Evolutionary conservation across 306 rosid genomes (phyloP).

Genomic region (Heteromeles arbutifolia): DNA sequence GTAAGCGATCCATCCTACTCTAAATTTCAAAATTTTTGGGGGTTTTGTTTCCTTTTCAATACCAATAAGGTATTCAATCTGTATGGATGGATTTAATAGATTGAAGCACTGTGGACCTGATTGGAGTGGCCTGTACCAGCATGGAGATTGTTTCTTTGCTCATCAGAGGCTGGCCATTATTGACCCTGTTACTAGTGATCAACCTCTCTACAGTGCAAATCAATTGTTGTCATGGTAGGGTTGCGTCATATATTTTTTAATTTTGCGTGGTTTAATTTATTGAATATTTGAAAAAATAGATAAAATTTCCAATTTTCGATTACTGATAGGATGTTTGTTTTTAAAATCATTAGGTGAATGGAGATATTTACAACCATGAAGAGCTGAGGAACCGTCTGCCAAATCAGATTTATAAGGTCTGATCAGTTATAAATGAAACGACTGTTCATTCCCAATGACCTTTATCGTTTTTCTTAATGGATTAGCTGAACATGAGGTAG

Average conservation of each 20-base stretch:
- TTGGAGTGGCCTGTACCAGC: constrained; percentile 95
- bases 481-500: too few relatives aligned
- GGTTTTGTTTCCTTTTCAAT: too few relatives aligned
- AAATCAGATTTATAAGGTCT: constrained; percentile 25
- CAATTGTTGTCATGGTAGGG: constrained; percentile 70
- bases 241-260: not conserved
- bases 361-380: constrained; percentile 94
- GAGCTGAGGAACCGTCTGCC: constrained; percentile 58
- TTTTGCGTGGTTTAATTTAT: not conserved
- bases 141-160: constrained; percentile 71
- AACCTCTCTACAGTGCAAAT: constrained; percentile 80
- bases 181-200: constrained; percentile 97
- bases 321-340: not conserved
- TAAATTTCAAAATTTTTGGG: too few relatives aligned
- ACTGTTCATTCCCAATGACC: too few relatives aligned
- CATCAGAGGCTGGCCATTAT: constrained; percentile 92
- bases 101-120: constrained; percentile 97
- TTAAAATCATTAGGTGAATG: constrained; percentile 54
- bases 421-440: too few relatives aligned
- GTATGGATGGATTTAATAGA: constrained; percentile 20
- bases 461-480: too few relatives aligned
- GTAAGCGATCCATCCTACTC: too few relatives aligned
- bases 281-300: not conserved
- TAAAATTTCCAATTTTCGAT: not conserved
- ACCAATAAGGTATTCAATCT: too few relatives aligned